A percentile compares a stretch with the other conserved stretches of the same genome.
phyloP scores from a whole-genome alignment of 2,329 filamentous ascomycete species.

The Ophiognomonia clavigignenti-juglandacearum region DNA sequence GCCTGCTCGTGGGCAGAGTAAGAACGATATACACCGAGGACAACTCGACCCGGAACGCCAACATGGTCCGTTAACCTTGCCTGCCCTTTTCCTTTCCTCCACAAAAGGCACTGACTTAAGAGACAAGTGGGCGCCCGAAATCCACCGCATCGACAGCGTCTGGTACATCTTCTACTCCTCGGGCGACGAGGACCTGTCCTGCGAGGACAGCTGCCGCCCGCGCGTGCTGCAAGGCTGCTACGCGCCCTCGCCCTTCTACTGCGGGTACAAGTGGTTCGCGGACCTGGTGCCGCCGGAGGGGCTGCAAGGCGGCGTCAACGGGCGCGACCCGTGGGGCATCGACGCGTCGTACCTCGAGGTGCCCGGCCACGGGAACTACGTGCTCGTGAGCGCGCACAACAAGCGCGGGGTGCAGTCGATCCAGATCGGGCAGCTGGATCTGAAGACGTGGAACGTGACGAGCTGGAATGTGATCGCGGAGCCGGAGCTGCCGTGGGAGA shows the following conservation, averaged over 20 bases:
- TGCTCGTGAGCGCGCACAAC: constrained; percentile 14
- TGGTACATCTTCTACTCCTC: constrained; percentile 20
- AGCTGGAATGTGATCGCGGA: constrained; percentile 16
- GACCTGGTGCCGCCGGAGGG: constrained; percentile 4
- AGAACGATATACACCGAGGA: not conserved
- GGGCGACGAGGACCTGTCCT: constrained; percentile 7
- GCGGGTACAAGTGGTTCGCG: not conserved
- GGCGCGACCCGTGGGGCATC: not conserved
- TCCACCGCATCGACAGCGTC: constrained; percentile 17
- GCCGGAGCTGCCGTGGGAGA: constrained; percentile 17
- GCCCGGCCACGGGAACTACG: constrained; percentile 9
- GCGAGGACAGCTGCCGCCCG: constrained; percentile 15
- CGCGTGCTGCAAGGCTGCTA: not conserved
- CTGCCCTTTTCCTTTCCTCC: not conserved
- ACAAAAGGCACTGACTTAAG: not conserved
- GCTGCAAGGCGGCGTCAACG: not conserved
- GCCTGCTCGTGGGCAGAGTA: not conserved
- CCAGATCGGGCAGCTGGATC: constrained; percentile 13
- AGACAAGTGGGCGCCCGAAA: constrained; percentile 16
- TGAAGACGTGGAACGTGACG: constrained; percentile 12
- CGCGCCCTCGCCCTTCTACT: not conserved
- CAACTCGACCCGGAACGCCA: constrained; percentile 1
- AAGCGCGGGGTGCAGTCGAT: constrained; percentile 11
- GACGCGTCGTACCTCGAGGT: constrained; percentile 4
- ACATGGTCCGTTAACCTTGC: not conserved